Evolutionary conservation across 345 rosid genomes (phyloP), one percentile per base, ranked within the genome.

Genomic region (Anacardium occidentale): DNA sequence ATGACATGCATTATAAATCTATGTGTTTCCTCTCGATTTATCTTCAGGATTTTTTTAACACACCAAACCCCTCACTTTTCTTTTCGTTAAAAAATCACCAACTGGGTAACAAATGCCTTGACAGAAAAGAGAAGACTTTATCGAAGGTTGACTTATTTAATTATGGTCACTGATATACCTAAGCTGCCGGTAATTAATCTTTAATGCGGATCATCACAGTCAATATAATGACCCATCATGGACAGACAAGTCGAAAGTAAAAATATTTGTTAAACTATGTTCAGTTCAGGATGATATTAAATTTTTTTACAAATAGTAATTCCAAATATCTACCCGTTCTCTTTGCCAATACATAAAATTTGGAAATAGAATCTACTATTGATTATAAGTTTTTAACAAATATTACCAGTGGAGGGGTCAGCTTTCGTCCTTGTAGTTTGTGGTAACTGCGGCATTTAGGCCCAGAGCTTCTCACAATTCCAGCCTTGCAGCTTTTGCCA

Each of bases 11-110:
- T 29, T 29, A 47, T 47, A 10, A 37, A 14, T 21, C 20, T 24
- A 69, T 21, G 26, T 71, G 60, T 52, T 34, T 14, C 7, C 70
- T 25, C 74, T 53, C 60, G 74, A 60, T 50, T 25, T 11, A 22
- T 18, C 24, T 59, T 48, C 1, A 37, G 7, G 42, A 37, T 37
- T 70, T 26, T 74, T 1, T 62, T 40, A 60, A 62, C 74, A 26
- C 65, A 77, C 71, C 83, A 6, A 80, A 74, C 70, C 64, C 70
- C 62, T 74, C 71, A 10, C 66, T 66, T 74, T 74, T 25, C n/a
- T n/a, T n/a, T n/a, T n/a, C n/a, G n/a, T n/a, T n/a, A n/a, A n/a
- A n/a, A n/a, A n/a, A n/a, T n/a, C n/a, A n/a, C n/a, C n/a, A n/a
- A n/a, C n/a, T n/a, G n/a, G 68, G 37, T 32, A n/a, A 78, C 13